Evolutionary conservation across 495 filamentous ascomycete species (phyloP).

Genomic region (Thermothielavioides terrestris): DNA sequence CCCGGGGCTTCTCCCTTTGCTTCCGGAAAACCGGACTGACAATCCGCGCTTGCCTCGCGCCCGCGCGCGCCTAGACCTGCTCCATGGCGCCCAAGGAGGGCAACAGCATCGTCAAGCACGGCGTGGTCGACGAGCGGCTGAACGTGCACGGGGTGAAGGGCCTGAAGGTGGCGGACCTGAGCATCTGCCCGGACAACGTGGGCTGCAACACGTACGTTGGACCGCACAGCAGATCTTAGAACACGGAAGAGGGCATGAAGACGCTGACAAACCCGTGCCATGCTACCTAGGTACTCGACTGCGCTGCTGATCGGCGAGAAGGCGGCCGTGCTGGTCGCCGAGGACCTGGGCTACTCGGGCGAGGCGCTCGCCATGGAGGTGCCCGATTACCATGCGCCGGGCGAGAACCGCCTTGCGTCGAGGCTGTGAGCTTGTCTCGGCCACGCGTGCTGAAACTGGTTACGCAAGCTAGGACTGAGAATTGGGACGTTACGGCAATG

Average conservation of each 20-base stretch:
- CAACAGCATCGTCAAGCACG: constrained; percentile 72
- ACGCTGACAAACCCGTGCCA: neutral
- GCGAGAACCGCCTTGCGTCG: constrained; percentile 33
- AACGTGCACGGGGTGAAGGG: constrained; percentile 75
- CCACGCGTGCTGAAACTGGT: too few species aligned
- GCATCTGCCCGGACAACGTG: constrained; percentile 75
- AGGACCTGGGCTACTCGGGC: constrained; percentile 69
- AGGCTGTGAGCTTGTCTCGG: neutral
- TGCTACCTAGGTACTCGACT: constrained; percentile 50
- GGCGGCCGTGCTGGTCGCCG: constrained; percentile 59
- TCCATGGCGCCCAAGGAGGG: constrained; percentile 74
- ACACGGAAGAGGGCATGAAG: neutral
- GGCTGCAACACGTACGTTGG: constrained; percentile 68
- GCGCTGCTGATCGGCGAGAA: constrained; percentile 83
- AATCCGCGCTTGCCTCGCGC: too few species aligned
- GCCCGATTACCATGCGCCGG: constrained; percentile 50
- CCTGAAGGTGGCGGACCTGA: constrained; percentile 73
- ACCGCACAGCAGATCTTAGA: too few species aligned
- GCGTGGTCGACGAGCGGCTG: constrained; percentile 69
- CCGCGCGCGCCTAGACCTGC: constrained; percentile 48
- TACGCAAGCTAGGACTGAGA: too few species aligned
- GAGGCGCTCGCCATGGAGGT: constrained; percentile 70
- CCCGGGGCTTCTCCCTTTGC: too few species aligned
- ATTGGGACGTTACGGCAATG: too few species aligned
- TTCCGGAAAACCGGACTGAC: too few species aligned